Percentiles rank a stretch among this genome's conserved stretches.
Conservation (phyloP, 1,284 basidiomycete species). For the Naganishia sp. region DNA sequence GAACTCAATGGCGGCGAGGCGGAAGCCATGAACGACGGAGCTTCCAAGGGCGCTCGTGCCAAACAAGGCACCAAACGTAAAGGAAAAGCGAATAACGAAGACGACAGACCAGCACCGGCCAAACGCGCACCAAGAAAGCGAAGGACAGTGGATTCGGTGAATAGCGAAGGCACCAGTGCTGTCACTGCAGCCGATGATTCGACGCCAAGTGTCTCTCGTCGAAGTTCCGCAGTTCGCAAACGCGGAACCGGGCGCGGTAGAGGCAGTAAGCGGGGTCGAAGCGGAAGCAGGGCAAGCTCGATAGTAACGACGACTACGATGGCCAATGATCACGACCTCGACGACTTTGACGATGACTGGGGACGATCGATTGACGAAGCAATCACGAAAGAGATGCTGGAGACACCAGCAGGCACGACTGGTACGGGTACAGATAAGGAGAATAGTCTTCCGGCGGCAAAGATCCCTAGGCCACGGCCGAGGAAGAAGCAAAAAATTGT, state of each 20-base stretch:
- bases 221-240: conserved; percentile 14
- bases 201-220: not conserved
- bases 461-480: conserved; percentile 30
- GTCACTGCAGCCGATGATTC: conserved; percentile 3
- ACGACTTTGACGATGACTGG: conserved; percentile 25
- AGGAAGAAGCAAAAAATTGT: conserved; percentile 45
- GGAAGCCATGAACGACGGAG: not conserved
- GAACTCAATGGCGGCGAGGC: not conserved
- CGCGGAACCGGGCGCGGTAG: conserved; percentile 25
- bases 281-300: conserved; percentile 32
- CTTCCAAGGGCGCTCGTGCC: not conserved
- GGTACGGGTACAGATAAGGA: conserved; percentile 12
- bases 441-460: conserved; percentile 11
- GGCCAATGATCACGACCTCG: conserved; percentile 26
- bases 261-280: conserved; percentile 32
- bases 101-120: conserved; percentile 10
- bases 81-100: conserved; percentile 3
- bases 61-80: conserved; percentile 15
- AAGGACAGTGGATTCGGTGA: conserved; percentile 42
- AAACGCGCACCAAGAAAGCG: conserved; percentile 27
- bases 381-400: conserved; percentile 21
- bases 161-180: conserved; percentile 20
- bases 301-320: conserved; percentile 14
- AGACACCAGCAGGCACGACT: not conserved
- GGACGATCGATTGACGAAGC: conserved; percentile 26